Base-by-base conservation (phyloP, 2,329 filamentous ascomycete genomes). In the Apiospora phragmitis region DNA sequence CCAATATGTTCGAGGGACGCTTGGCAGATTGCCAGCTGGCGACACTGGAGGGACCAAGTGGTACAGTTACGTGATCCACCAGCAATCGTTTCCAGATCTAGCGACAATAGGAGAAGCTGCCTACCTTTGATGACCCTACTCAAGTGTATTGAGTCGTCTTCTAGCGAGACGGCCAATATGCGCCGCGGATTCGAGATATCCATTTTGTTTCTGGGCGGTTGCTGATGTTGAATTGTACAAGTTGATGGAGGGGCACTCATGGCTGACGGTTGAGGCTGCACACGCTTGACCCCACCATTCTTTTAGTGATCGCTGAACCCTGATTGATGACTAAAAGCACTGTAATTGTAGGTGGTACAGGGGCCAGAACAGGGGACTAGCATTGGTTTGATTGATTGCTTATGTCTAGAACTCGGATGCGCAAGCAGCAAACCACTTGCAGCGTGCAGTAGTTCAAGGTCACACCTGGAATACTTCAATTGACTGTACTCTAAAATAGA, bases 121-220 rank as follows among this genome's bases (percentile, higher is more conserved):
- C 29, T 72, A 90, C 89, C 88, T 83, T 87, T 87, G 45, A 91
- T 80, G 14, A 91, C 80, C 32, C 80, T 80, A 71, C 82, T 81
- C 18, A 90, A 79, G 42, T 85, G 83, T 7, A 85, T 80, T 8
- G 80, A 83, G 70, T 84, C 84, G 45, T 80, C 83, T 70, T 82
- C 83, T 55, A 85, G 80, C n/a, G 84, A 86, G 6, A 91, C 85
- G 21, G 88, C 89, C 45, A 92, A 80, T 69, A 91, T 87, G 38
- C 90, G 83, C 68, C 88, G 83, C 14, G 88, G 86, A 74, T 89
- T 86, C 45, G 81, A 74, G 32, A 89, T 81, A 4, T 86, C 82
- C 79, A 81, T 82, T 68, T 82, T 68, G 29, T 62, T 11, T 7
- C 55, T 4, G 32, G 55, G 32, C 5, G 69, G 65, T 68, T 71